These are phyloP conservation scores for Colletotrichum lupini DNA, from an alignment of 2,329 filamentous ascomycete genomes.

Conservation along the genomic window DNA sequence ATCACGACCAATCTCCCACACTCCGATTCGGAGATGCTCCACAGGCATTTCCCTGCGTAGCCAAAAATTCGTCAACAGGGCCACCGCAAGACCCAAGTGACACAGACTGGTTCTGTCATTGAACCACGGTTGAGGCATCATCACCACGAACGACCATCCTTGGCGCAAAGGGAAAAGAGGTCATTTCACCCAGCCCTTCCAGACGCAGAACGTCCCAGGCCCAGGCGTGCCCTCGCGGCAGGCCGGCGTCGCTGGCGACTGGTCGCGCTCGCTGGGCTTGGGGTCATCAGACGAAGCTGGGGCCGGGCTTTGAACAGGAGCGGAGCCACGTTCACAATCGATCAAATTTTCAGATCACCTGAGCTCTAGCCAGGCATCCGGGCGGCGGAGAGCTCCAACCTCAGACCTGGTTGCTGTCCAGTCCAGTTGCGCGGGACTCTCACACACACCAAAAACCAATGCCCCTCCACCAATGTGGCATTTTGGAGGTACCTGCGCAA, in stretches of 20 bases:
- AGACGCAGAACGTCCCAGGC: conserved; percentile 26
- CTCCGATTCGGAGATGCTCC: conserved; percentile 24
- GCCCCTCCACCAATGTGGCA: conserved; percentile 8
- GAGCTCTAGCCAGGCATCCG: conserved; percentile 30
- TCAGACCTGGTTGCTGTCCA: conserved; percentile 23
- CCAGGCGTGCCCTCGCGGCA: conserved; percentile 10
- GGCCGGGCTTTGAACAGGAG: conserved; percentile 26
- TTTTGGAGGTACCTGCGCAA: conserved; percentile 16
- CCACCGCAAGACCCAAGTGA: neutral
- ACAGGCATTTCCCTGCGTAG: conserved; percentile 26
- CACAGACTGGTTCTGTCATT: conserved; percentile 5
- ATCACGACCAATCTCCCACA: conserved; percentile 21
- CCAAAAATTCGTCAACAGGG: neutral
- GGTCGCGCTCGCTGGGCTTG: conserved; percentile 17
- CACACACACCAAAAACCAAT: conserved; percentile 14
- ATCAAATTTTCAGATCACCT: conserved; percentile 35
- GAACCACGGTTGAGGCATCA: conserved; percentile 1
- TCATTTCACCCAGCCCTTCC: conserved; percentile 23
- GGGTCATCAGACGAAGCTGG: conserved; percentile 33
- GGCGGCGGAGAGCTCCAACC: conserved; percentile 28
- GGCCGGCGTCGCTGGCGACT: conserved; percentile 27
- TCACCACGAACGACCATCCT: conserved; percentile 9
- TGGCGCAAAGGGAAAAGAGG: conserved; percentile 3
- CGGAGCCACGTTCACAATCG: conserved; percentile 31
- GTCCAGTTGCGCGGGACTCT: conserved; percentile 26